These are phyloP conservation scores for Apiospora malaysiana DNA, from an alignment of 2,329 filamentous ascomycete species.

Conservation along the genomic window DNA sequence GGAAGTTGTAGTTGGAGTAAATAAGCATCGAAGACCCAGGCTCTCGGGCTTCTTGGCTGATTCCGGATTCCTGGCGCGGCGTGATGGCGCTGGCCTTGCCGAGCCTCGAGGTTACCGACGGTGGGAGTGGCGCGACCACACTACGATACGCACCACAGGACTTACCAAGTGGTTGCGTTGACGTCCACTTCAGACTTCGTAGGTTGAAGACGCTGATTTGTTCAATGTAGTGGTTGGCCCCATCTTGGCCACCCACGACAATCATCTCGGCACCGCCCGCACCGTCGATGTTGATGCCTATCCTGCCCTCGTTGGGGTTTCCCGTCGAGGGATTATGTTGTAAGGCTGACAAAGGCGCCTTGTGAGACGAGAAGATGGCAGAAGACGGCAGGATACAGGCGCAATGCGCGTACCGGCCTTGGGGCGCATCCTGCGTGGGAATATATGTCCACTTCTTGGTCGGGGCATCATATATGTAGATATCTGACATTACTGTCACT, in stretches of 20 bases:
- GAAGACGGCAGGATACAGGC: conserved; percentile 90
- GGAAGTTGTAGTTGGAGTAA: conserved; percentile 98
- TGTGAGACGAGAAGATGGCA: conserved; percentile 83
- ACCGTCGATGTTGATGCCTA: conserved; percentile 89
- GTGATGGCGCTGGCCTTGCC: conserved; percentile 61
- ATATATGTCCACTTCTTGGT: conserved; percentile 86
- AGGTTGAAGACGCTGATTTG: conserved; percentile 99
- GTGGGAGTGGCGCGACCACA: conserved; percentile 84
- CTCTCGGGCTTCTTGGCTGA: conserved; percentile 61
- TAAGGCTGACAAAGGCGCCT: conserved; percentile 83
- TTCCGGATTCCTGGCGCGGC: conserved; percentile 50
- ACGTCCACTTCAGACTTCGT: conserved; percentile 93
- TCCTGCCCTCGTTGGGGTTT: conserved; percentile 85
- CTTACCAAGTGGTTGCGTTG: conserved; percentile 83
- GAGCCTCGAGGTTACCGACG: conserved; percentile 68
- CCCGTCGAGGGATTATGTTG: conserved; percentile 85
- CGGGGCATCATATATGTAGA: conserved; percentile 90
- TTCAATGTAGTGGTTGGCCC: conserved; percentile 98
- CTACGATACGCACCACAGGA: conserved; percentile 97
- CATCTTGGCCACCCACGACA: conserved; percentile 94
- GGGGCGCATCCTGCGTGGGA: conserved; percentile 78
- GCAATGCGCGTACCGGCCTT: conserved; percentile 96
- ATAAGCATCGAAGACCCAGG: conserved; percentile 83
- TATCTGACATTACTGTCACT: conserved; percentile 96
- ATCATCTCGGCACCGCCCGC: conserved; percentile 96